Percentiles rank a stretch among this genome's conserved stretches.
phyloP scores from a whole-genome alignment of 495 filamentous ascomycete species.

The Aspergillus hancockii region DNA sequence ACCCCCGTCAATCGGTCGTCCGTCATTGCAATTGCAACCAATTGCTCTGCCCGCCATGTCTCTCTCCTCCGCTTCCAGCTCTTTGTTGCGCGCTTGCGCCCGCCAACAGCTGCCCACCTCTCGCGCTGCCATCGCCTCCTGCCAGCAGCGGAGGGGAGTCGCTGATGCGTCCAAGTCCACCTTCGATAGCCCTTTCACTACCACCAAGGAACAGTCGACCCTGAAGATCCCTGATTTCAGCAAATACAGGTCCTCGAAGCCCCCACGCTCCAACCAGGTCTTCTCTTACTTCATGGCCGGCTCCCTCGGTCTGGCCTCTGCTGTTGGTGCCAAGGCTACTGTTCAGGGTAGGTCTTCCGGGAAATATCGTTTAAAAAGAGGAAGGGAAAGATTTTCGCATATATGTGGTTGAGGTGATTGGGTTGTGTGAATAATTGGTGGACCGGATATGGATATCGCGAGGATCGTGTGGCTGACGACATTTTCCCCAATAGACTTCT shows the following conservation, averaged over 20 bases:
- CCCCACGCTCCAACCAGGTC: slow-evolving; percentile 70
- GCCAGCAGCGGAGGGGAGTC: slow-evolving; percentile 51
- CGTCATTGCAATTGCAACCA: slow-evolving; percentile 42
- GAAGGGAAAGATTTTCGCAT: slow-evolving; percentile 1
- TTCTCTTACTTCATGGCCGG: slow-evolving; percentile 99
- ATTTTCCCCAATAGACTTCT: slow-evolving; percentile 71
- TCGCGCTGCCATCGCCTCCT: slow-evolving; percentile 49
- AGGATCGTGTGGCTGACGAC: slow-evolving; percentile 22
- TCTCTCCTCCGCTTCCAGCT: slow-evolving; percentile 50
- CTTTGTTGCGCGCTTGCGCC: slow-evolving; percentile 52
- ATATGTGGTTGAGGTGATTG: slow-evolving; percentile 1
- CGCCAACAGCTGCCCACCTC: slow-evolving; percentile 48
- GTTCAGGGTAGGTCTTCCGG: slow-evolving; percentile 76
- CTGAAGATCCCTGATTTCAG: slow-evolving; percentile 85
- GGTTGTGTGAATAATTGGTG: slow-evolving; percentile 4
- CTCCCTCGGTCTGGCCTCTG: slow-evolving; percentile 84
- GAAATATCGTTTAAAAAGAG: slow-evolving; percentile 1
- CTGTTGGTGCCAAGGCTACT: slow-evolving; percentile 92
- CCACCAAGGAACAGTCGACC: slow-evolving; percentile 48
- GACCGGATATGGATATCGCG: not conserved
- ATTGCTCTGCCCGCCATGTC: slow-evolving; percentile 44
- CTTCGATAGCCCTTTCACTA: slow-evolving; percentile 54
- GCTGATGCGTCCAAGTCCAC: slow-evolving; percentile 46
- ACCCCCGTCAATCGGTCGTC: slow-evolving; percentile 26
- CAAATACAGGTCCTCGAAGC: slow-evolving; percentile 75